Evolutionary conservation across 768 basidiomycete genomes (phyloP), one percentile per base, ranked within the genome.

Genomic region (Boletus rubropictus): DNA sequence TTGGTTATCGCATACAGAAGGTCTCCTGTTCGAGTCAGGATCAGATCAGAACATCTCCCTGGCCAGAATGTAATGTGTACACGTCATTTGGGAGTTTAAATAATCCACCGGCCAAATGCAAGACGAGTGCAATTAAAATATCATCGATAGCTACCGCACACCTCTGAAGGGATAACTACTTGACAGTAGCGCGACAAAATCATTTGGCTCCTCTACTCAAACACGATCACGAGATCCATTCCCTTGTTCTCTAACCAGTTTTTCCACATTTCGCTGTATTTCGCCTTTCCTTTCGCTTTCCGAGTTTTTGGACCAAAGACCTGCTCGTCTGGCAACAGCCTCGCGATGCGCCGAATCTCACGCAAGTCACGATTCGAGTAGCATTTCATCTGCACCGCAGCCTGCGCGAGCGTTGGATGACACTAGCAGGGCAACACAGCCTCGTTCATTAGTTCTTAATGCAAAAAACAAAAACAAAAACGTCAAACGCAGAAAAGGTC

Each of bases 1-100:
- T 81, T 82, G 81, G 81, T 82, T 82, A 84, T 83, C 80, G 78
- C 80, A 80, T 82, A 34, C 49, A 52, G 54, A 56, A 56, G 54
- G 50, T 56, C 54, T 52, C 54, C 47, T 56, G 55, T 56, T 56
- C 55, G 54, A 56, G 5, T 54, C 55, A 56, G 33, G 33, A 7
- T 34, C 33, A 34, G 33, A 34, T 34, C 33, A 34, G n/a, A 17
- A n/a, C 17, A 17, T 34, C 8, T 34, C 17, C 12, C 12, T 1
- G 29, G 12, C 9, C 5, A n/a, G n/a, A n/a, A n/a, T n/a, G n/a
- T n/a, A n/a, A n/a, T n/a, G n/a, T n/a, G n/a, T n/a, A n/a, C n/a
- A n/a, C n/a, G n/a, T n/a, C n/a, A n/a, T n/a, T n/a, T n/a, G n/a
- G n/a, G n/a, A n/a, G n/a, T n/a, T n/a, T n/a, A n/a, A n/a, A 25